Base-by-base conservation (phyloP, 305 asterid genomes). In the Fraxinus platypoda region DNA sequence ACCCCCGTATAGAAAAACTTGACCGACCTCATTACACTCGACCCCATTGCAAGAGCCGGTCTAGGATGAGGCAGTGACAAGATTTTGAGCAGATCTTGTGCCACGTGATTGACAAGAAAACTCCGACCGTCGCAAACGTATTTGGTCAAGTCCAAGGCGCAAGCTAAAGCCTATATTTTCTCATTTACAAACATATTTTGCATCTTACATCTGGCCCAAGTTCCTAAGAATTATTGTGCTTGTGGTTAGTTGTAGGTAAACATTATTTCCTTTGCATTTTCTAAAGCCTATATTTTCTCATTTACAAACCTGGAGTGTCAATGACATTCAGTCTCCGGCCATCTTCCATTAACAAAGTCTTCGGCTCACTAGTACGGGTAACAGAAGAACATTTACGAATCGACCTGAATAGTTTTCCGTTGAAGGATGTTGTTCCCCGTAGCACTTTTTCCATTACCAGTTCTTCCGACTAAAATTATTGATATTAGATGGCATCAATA, bases 341-440 rank as follows among this genome's bases (percentile, higher is more conserved):
- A 68, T 91, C 92, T 26, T 87, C 90, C 41, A 89, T 81, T 2
- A 87, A 82, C 31, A 93, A 86, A 23, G 28, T 82, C 74, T 85
- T 94, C 80, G 88, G 83, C 83, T 95, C 94, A 87, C 97, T 91
- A 46, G 91, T 90, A 76, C 88, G 87, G 8, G 98, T 93, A 72
- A 95, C 97, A 73, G 95, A 94, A 75, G 91, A 88, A 3, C 91
- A 87, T 88, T 92, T 88, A 52, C 88, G 75, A 88, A 85, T 83
- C 0, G 98, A 95, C 87, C 49, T 89, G 89, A 95, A 93, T 23
- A 87, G 89, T 87, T 81, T 88, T 73, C 2, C 64, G 78, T 43
- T 89, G 70, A 62, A 89, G 79, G 54, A 89, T 89, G 74, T 85
- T 87, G 78, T 87, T 87, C 33, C 92, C 92, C 0, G 91, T 89